These are phyloP conservation scores for Boletus barrowsii DNA, from an alignment of 768 basidiomycete species.

Conservation along the genomic window DNA sequence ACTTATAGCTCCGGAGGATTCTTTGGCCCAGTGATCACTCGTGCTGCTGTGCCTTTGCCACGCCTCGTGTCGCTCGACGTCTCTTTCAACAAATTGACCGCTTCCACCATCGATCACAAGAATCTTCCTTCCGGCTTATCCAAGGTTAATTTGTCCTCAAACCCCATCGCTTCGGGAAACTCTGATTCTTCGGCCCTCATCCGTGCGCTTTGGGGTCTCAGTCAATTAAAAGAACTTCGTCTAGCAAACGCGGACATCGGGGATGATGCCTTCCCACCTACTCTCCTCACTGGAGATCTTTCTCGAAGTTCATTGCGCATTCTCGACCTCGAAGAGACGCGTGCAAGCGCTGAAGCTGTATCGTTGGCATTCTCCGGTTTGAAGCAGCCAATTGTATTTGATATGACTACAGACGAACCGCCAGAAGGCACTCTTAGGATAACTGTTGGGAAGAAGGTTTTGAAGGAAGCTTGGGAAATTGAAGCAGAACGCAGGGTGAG, in stretches of 20 bases:
- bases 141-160: conserved; percentile 63
- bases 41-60: conserved; percentile 64
- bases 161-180: conserved; percentile 52
- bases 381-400: conserved; percentile 51
- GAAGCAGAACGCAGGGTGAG: conserved; percentile 60
- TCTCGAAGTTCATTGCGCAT: conserved; percentile 40
- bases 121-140: conserved; percentile 51
- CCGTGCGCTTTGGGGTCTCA: conserved; percentile 44
- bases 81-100: conserved; percentile 63
- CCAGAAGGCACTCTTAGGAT: conserved; percentile 51
- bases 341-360: conserved; percentile 46
- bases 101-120: conserved; percentile 49
- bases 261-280: conserved; percentile 52
- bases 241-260: conserved; percentile 56
- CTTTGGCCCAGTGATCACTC: conserved; percentile 59
- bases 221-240: conserved; percentile 54
- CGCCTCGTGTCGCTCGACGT: conserved; percentile 60
- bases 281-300: conserved; percentile 14
- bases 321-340: conserved; percentile 67
- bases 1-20: conserved; percentile 47
- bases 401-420: conserved; percentile 52
- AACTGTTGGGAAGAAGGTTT: conserved; percentile 64
- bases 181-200: conserved; percentile 35
- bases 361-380: conserved; percentile 44
- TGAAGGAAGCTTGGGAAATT: conserved; percentile 79